A percentile compares a stretch with the other conserved stretches of the same genome.
These are phyloP conservation scores for Plasmodium vinckei DNA, from an alignment of 169 alveolate species.

Conservation along the genomic window DNA sequence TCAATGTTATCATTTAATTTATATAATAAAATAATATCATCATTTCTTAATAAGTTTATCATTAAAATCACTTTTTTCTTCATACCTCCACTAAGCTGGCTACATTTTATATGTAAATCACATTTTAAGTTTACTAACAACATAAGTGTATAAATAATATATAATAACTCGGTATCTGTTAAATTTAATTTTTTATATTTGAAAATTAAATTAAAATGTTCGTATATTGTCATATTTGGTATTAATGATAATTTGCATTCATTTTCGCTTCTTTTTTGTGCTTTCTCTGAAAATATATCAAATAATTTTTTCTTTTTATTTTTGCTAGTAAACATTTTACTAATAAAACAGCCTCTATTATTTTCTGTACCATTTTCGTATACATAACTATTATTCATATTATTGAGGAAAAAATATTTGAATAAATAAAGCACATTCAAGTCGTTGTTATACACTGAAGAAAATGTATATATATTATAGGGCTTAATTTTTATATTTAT, in stretches of 20 bases:
- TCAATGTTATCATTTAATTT: constrained; percentile 72
- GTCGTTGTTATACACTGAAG: constrained; percentile 65
- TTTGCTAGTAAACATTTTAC: background rate
- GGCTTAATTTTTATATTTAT: constrained; percentile 47
- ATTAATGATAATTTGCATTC: constrained; percentile 25
- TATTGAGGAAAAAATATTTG: constrained; percentile 38
- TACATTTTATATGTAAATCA: constrained; percentile 34
- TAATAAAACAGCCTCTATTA: background rate
- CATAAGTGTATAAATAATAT: constrained; percentile 52
- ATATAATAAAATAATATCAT: constrained; percentile 43
- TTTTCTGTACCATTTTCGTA: background rate
- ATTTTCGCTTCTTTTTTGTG: constrained; percentile 6
- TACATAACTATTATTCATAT: background rate
- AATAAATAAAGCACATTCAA: constrained; percentile 59
- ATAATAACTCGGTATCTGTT: constrained; percentile 7
- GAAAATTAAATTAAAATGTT: constrained; percentile 41
- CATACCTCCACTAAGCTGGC: constrained; percentile 75
- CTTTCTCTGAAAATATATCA: background rate
- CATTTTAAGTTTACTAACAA: constrained; percentile 54
- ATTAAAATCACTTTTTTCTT: constrained; percentile 55
- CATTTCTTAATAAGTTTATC: constrained; percentile 31
- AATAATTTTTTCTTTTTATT: background rate
- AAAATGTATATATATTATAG: constrained; percentile 52
- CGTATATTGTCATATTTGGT: constrained; percentile 70
- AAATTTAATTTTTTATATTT: constrained; percentile 42